Percentiles rank a stretch among this genome's conserved stretches.
Evolutionary conservation across 371 early-diverging fungal genomes (phyloP).

Genomic region (Blastocladiella emersonii): DNA sequence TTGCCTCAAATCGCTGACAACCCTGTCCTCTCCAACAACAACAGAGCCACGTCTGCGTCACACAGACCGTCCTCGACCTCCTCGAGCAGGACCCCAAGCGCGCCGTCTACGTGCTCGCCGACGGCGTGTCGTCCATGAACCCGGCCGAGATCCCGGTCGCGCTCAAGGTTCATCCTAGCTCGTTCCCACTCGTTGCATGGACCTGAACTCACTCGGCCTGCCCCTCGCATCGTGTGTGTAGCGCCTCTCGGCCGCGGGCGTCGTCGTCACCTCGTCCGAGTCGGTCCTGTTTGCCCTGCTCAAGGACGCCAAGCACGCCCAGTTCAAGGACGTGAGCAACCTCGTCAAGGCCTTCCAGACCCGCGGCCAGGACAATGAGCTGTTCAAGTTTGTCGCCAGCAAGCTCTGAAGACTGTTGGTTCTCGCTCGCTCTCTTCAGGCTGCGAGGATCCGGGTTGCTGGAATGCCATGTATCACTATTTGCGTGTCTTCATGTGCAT

Average conservation of each 20-base stretch:
- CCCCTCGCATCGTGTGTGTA: too few species aligned
- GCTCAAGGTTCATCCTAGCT: slow-evolving; percentile 34
- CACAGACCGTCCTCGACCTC: slow-evolving; percentile 83
- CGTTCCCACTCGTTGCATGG: too few species aligned
- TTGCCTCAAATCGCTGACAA: too few species aligned
- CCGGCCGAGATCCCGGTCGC: slow-evolving; percentile 71
- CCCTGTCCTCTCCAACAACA: too few species aligned
- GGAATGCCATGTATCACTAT: too few species aligned
- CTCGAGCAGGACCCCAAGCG: slow-evolving; percentile 38
- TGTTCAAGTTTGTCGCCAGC: slow-evolving; percentile 20
- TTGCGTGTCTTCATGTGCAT: too few species aligned
- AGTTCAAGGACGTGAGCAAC: slow-evolving; percentile 61
- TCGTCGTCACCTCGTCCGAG: slow-evolving; percentile 70
- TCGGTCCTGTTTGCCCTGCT: slow-evolving; percentile 81
- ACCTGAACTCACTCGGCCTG: too few species aligned
- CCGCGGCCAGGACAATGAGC: slow-evolving; percentile 42
- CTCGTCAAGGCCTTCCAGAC: slow-evolving; percentile 69
- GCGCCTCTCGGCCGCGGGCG: slow-evolving; percentile 62
- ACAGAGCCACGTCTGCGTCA: slow-evolving; percentile 83
- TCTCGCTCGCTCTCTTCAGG: too few species aligned
- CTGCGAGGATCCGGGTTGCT: too few species aligned
- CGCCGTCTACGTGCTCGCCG: slow-evolving; percentile 74
- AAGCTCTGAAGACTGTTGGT: too few species aligned
- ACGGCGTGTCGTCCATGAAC: slow-evolving; percentile 84
- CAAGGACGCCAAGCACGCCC: slow-evolving; percentile 56